Evolutionary conservation across 495 filamentous ascomycete species (phyloP), one percentile per base, ranked within the genome.

Genomic region (Neurospora tetraspora): DNA sequence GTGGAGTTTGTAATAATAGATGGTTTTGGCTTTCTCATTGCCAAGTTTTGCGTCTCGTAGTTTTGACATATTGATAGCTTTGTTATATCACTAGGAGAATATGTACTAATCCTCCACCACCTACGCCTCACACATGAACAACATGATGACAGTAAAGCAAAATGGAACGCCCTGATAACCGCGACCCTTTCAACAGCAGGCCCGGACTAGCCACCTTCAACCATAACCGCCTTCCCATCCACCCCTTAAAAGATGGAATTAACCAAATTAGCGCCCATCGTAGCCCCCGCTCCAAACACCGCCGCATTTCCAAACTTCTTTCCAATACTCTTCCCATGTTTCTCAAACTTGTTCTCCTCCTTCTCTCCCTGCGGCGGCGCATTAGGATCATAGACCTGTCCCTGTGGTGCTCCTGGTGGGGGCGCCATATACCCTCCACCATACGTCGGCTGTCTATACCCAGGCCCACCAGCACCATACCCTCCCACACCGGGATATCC

Each of bases 181-280:
- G 10, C 10, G n/a, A 5, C 7, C 5, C 47, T 11, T 31, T 27
- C 47, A 5, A 0, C 23, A 59, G 1, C 11, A 14, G 12, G 2
- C 47, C 20, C 3, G 5, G 3, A 20, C n/a, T 45, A 34, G 11
- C 9, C 34, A 42, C 8, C 16, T 31, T 0, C 31, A 31, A 31
- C 31, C 18, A 1, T 20, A 2, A 4, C 53, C 53, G 8, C 23
- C 11, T n/a, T 1, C 68, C 10, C n/a, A n/a, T 37, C 36, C 39
- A 65, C 10, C 42, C 8, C 12, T 37, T 27, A 27, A 10, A 97
- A 96, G 70, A 98, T 96, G 71, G 90, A 88, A 79, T 97, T 96
- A 71, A 98, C 96, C 78, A 98, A 91, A 73, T 97, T 94, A 71
- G 90, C 88, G 38, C 96, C 96, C 73, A 98, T 89, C 5, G 96